A percentile compares a stretch with the other conserved stretches of the same genome.
phyloP scores from a whole-genome alignment of 1,284 basidiomycete species.

The Austroboletus rostrupii region DNA sequence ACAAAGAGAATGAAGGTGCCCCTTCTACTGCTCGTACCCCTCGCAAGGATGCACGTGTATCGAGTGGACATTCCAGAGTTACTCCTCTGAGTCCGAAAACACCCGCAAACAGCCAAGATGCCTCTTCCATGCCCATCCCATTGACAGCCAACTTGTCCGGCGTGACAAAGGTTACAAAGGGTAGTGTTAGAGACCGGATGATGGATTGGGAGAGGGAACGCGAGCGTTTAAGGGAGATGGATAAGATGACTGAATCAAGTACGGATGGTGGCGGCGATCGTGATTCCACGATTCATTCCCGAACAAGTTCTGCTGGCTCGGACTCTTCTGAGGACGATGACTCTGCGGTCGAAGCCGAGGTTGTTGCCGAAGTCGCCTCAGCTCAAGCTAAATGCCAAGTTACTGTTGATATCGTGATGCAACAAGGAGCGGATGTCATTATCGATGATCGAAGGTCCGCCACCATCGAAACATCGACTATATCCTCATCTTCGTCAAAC shows the following conservation, averaged over 20 bases:
- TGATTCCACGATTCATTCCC: constrained; percentile 26
- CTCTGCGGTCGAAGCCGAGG: constrained; percentile 31
- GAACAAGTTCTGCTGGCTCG: constrained; percentile 14
- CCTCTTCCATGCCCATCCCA: constrained; percentile 5
- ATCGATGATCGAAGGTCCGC: constrained; percentile 4
- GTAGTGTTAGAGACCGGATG: constrained; percentile 35
- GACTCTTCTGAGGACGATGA: constrained; percentile 23
- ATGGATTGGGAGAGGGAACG: constrained; percentile 36
- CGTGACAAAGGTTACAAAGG: constrained; percentile 26
- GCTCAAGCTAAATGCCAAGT: constrained; percentile 17
- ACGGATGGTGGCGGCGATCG: constrained; percentile 17
- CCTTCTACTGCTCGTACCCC: neutral
- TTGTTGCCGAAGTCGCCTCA: constrained; percentile 24
- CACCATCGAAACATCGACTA: constrained; percentile 14
- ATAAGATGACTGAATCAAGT: constrained; percentile 22
- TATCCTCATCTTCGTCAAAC: constrained; percentile 20
- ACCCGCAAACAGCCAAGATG: constrained; percentile 10
- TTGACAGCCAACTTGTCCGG: constrained; percentile 20
- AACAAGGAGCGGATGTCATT: constrained; percentile 4
- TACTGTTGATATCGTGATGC: constrained; percentile 13
- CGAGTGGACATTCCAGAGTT: neutral
- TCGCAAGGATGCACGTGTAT: constrained; percentile 8
- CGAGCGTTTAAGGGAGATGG: constrained; percentile 31
- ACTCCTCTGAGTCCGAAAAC: constrained; percentile 8
- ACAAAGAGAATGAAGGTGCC: constrained; percentile 26